Base-by-base conservation (phyloP, 2,329 filamentous ascomycete species). In the Proliferodiscus dingleyae region DNA sequence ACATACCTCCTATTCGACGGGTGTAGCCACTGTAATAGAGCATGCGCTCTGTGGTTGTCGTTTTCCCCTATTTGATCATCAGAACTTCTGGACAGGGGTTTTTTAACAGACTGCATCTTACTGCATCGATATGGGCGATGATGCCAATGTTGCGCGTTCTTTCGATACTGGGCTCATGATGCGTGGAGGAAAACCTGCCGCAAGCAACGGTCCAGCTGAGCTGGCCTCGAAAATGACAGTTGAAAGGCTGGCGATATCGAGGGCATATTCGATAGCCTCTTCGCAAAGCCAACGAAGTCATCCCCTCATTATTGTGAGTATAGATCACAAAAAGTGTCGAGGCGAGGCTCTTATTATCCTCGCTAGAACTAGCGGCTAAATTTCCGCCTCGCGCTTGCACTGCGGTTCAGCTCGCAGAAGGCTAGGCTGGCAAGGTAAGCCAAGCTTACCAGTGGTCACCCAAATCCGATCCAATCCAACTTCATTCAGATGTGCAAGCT, bases 1-100 rank as follows among this genome's bases (percentile, higher is more conserved):
- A 37, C 59, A 53, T 71, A 78, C 76, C 74, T 70, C 93, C 93
- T 61, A 96, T 81, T 65, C 90, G 77, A 54, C 87, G 77, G 8
- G 90, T 95, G 51, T 90, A 83, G 39, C 93, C 91, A 64, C 89
- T 94, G 62, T 96, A 95, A 64, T 89, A 97, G 61, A 98, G 85
- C 91, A 97, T 97, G 47, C 93, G 89, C 80, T 98, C 93, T 3
- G 93, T 97, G 0, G 93, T 98, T 0, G 93, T 97, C 1, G 93
- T 98, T 73, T 98, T 98, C 7, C 93, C 93, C 76, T 80, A 58
- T 30, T 19, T 13, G 4, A 29, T 22, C 7, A 18, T 22, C 11
- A 24, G n/a, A 37, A 34, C 9, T 34, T 16, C n/a, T 9, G 37
- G 33, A 33, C 33, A 22, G 6, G 3, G n/a, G 5, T 23, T 15